phyloP scores from a whole-genome alignment of 2,329 filamentous ascomycete species.

The Gaeumannomyces tritici region DNA sequence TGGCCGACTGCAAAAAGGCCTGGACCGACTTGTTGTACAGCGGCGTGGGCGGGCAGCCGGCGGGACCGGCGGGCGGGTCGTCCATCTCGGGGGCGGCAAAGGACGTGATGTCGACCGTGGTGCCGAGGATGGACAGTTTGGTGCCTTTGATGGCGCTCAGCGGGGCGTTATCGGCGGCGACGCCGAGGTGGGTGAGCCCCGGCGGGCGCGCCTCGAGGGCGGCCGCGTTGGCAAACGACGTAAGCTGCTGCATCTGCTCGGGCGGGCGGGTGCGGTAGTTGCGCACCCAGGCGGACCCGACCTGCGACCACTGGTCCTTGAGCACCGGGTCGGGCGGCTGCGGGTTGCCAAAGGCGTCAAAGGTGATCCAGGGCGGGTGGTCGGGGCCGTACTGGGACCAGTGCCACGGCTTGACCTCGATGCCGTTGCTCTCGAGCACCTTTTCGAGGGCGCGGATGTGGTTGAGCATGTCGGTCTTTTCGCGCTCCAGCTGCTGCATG shows the following conservation, averaged over 20 bases:
- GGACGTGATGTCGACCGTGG: conserved; percentile 67
- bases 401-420: conserved; percentile 48
- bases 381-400: conserved; percentile 20
- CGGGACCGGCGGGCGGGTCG: conserved; percentile 36
- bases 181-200: conserved; percentile 58
- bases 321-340: conserved; percentile 13
- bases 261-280: conserved; percentile 8
- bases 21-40: conserved; percentile 64
- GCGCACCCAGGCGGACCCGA: conserved; percentile 24
- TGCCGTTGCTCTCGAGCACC: conserved; percentile 49
- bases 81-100: conserved; percentile 60
- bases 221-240: conserved; percentile 17
- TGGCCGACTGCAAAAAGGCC: conserved; percentile 56
- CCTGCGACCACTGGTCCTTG: conserved; percentile 24
- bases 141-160: conserved; percentile 69
- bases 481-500: conserved; percentile 64
- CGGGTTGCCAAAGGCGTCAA: conserved; percentile 17
- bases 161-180: conserved; percentile 51
- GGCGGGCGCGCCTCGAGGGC: conserved; percentile 28
- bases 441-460: conserved; percentile 61
- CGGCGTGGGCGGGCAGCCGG: conserved; percentile 18
- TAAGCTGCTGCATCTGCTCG: background rate
- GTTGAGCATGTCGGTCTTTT: conserved; percentile 56
- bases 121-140: conserved; percentile 67
- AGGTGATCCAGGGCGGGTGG: conserved; percentile 15